These are phyloP conservation scores for Chlorella vulgaris DNA, from an alignment of 139 green algal genomes.

Conservation along the genomic window DNA sequence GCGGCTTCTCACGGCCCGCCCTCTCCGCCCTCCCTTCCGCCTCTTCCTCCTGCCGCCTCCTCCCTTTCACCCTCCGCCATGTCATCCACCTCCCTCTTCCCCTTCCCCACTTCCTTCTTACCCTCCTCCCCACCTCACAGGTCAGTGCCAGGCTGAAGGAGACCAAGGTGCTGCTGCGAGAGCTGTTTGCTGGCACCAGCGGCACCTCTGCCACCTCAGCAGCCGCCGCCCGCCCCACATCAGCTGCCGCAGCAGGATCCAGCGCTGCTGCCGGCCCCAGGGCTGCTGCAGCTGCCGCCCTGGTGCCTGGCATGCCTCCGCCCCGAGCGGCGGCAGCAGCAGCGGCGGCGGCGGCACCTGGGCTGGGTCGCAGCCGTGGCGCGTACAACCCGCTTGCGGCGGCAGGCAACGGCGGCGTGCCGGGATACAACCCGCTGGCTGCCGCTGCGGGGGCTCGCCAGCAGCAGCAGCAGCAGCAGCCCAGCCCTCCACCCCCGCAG, in stretches of 20 bases:
- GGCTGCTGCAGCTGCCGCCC: not conserved
- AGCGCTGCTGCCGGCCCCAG: not conserved
- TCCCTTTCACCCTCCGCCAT: too few relatives aligned
- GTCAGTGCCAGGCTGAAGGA: not conserved
- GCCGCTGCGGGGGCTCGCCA: not conserved
- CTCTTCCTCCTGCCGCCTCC: too few relatives aligned
- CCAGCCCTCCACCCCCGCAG: not conserved
- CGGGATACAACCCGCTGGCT: slow-evolving; percentile 9
- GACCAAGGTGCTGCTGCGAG: not conserved
- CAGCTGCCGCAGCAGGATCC: not conserved
- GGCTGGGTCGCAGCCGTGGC: not conserved
- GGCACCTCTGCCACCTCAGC: not conserved
- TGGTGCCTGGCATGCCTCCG: not conserved
- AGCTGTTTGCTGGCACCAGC: not conserved
- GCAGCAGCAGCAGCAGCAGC: not conserved
- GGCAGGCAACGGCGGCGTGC: not conserved
- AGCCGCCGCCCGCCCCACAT: not conserved
- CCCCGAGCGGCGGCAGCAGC: not conserved
- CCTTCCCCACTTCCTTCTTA: too few relatives aligned
- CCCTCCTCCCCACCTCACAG: not conserved
- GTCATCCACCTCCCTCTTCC: too few relatives aligned
- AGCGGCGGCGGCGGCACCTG: not conserved
- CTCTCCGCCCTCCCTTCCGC: too few relatives aligned
- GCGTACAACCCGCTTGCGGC: slow-evolving; percentile 6
- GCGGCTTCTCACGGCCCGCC: too few relatives aligned